Conservation (phyloP, 345 rosid genomes). For the Corchorus capsularis region DNA sequence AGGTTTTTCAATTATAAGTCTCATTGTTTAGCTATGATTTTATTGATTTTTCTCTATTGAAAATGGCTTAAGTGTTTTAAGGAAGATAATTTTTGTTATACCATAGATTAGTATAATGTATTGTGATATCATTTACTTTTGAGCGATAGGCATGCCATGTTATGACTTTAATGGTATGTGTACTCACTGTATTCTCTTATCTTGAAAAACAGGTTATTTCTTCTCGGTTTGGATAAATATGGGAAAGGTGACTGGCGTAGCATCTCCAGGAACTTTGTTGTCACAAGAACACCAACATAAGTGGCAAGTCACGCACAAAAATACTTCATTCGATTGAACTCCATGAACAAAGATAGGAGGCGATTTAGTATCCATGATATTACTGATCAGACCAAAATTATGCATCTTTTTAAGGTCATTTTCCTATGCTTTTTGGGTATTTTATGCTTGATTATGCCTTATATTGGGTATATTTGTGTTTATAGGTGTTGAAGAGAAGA, state of each 20-base stretch:
- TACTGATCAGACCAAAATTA: too few species aligned
- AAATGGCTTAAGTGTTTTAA: neutral
- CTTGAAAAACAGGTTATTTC: slow-evolving; percentile 71
- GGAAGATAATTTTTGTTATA: slow-evolving; percentile 5
- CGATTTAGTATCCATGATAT: slow-evolving; percentile 96
- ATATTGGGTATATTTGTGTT: too few species aligned
- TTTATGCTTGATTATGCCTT: too few species aligned
- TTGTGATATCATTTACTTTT: neutral
- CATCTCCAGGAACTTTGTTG: slow-evolving; percentile 92
- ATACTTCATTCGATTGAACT: slow-evolving; percentile 87
- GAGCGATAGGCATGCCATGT: neutral
- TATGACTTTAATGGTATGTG: slow-evolving; percentile 5
- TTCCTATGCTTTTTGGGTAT: too few species aligned
- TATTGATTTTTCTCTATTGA: neutral
- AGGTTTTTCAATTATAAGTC: neutral
- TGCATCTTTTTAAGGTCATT: too few species aligned
- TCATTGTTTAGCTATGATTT: neutral
- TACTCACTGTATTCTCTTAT: slow-evolving; percentile 16
- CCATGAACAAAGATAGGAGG: slow-evolving; percentile 93
- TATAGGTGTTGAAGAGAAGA: too few species aligned
- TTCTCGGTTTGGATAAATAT: slow-evolving; percentile 92
- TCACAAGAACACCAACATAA: slow-evolving; percentile 94
- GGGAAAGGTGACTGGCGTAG: slow-evolving; percentile 99
- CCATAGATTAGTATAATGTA: neutral
- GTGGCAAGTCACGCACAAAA: slow-evolving; percentile 99